These are phyloP conservation scores for Gnomoniopsis sp. DNA, from an alignment of 2,329 filamentous ascomycete species.

Conservation along the genomic window DNA sequence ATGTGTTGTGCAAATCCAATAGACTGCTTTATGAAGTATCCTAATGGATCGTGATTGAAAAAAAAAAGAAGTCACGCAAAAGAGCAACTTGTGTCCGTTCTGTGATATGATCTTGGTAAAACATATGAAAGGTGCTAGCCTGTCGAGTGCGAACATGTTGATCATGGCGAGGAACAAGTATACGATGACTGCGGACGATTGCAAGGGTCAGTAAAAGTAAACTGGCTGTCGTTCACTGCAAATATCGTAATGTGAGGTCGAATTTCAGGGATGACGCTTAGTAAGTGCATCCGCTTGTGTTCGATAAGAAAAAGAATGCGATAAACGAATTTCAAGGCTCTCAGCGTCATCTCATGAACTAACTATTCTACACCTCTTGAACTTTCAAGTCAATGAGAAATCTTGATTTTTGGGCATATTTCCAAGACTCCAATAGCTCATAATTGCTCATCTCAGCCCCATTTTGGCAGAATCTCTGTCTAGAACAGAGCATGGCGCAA, in stretches of 20 bases:
- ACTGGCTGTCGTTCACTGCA: background rate
- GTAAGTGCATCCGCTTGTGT: background rate
- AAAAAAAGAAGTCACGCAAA: too few relatives aligned
- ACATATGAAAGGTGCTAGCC: background rate
- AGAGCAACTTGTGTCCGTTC: too few relatives aligned
- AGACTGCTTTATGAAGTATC: too few relatives aligned
- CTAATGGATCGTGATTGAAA: too few relatives aligned
- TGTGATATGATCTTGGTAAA: background rate
- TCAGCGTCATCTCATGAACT: background rate
- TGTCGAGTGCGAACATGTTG: too few relatives aligned
- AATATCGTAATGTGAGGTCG: background rate
- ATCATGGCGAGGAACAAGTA: background rate
- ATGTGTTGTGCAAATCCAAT: too few relatives aligned
- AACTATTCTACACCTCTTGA: background rate
- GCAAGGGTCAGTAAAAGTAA: background rate
- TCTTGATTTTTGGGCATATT: background rate
- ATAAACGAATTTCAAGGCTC: background rate
- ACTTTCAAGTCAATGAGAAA: background rate
- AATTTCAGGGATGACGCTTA: background rate
- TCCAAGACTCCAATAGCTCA: background rate
- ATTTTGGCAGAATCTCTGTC: background rate
- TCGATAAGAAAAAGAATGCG: background rate
- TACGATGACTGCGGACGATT: background rate
- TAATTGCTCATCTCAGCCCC: background rate
- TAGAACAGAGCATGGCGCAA: constrained; percentile 16